Base-by-base conservation (phyloP, 352 stramenopile species). In the Phytophthora cactorum region DNA sequence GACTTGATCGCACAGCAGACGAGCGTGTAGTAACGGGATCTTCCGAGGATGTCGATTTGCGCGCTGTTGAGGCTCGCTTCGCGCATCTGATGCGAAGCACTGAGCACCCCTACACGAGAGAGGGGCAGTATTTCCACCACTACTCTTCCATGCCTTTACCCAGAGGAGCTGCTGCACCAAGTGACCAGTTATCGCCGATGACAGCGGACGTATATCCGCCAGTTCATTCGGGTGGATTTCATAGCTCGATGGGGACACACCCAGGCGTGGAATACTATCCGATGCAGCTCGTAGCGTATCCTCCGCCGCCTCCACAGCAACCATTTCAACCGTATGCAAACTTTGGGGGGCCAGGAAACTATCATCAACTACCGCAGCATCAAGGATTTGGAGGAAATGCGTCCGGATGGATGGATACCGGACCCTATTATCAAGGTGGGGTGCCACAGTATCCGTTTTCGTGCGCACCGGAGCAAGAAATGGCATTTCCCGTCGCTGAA, bases 61-160 rank as follows among this genome's bases (percentile, higher is more conserved):
- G 80, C 25, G 76, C 75, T 1, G 86, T 96, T 9, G 88, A 96
- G 60, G 85, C 82, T 6, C 82, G 82, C 8, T 96, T 96, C 55
- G 88, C 84, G 7, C 84, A 94, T 54, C 45, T 96, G 57, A 96
- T 96, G 88, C 79, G 81, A 52, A 86, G 63, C 45, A 84, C 49
- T n/a, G 74, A 89, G 12, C 68, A 78, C 14, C 63, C 72, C 10
- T 57, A 75, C 34, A 34, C 67, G 9, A 71, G 59, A 17, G 70
- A 82, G 25, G 67, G 53, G 11, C 41, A 53, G 4, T 62, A 52
- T 56, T 69, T 68, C 5, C 52, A 55, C 4, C 43, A 64, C 2
- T 74, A 70, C 52, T 51, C 53, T 49, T 54, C 62, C 1, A 53
- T 61, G 15, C 17, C 46, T 45, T 65, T 50, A 17, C 66, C 52